These are phyloP conservation scores for Apiotrichum gracile DNA, from an alignment of 1,284 basidiomycete species.

Conservation along the genomic window DNA sequence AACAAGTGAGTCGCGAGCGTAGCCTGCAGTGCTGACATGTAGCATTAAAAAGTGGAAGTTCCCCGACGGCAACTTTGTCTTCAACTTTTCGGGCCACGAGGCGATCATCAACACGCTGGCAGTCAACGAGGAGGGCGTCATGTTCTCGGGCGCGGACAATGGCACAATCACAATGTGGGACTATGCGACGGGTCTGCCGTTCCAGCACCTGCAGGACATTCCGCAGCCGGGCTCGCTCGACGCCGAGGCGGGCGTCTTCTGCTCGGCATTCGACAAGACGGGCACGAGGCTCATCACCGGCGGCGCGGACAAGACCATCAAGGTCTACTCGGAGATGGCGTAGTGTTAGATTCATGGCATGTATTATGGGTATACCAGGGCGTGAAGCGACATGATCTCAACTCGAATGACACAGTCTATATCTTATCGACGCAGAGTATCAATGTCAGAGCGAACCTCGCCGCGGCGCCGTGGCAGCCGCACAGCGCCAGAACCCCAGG, in stretches of 20 bases:
- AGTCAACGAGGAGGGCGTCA: conserved; percentile 90
- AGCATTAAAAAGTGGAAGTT: conserved; percentile 99
- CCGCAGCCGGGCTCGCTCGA: conserved; percentile 96
- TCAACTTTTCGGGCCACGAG: conserved; percentile 93
- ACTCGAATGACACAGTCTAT: no score
- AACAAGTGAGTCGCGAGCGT: no score
- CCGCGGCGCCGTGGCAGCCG: no score
- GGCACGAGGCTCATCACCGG: conserved; percentile 93
- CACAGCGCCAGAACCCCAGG: no score
- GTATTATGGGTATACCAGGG: no score
- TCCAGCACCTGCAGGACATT: conserved; percentile 88
- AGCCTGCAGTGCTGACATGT: no score
- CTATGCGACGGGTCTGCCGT: conserved; percentile 87
- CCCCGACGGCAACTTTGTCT: conserved; percentile 89
- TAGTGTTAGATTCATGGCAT: conserved; percentile 8
- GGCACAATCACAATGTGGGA: conserved; percentile 88
- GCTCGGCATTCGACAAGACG: conserved; percentile 92
- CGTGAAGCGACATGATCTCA: no score
- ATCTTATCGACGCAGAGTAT: no score
- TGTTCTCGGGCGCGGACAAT: conserved; percentile 93
- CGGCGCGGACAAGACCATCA: conserved; percentile 97
- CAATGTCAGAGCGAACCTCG: no score
- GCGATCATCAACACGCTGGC: conserved; percentile 95
- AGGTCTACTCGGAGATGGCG: conserved; percentile 50
- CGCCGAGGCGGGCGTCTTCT: conserved; percentile 87